These are phyloP conservation scores for Erigeron canadensis DNA, from an alignment of 129 eudicot genomes.

Conservation along the genomic window DNA sequence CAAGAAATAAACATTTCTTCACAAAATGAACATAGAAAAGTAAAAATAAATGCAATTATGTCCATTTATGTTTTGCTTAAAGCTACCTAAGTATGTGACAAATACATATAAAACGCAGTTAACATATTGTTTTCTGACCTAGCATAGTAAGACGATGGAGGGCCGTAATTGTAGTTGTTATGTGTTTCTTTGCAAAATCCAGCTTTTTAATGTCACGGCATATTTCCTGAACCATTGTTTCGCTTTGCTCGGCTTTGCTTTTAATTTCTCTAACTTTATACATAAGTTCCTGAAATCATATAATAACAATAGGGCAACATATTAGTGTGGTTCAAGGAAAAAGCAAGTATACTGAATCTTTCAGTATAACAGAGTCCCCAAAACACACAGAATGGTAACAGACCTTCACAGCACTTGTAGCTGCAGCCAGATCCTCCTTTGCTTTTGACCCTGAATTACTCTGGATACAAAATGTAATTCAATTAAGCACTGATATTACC, in stretches of 20 bases:
- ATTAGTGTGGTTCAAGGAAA: slow-evolving; percentile 8
- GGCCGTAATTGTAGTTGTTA: slow-evolving; percentile 83
- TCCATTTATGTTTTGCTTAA: slow-evolving; percentile 4
- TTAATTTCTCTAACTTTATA: slow-evolving; percentile 89
- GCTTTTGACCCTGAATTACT: slow-evolving; percentile 99
- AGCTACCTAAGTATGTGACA: background rate
- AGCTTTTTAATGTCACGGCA: slow-evolving; percentile 99
- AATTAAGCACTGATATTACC: slow-evolving; percentile 10
- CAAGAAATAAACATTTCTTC: background rate
- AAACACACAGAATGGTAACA: slow-evolving; percentile 23
- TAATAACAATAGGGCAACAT: slow-evolving; percentile 16
- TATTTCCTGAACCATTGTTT: slow-evolving; percentile 99
- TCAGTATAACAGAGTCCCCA: slow-evolving; percentile 15
- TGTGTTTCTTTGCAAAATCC: slow-evolving; percentile 96
- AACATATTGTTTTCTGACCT: slow-evolving; percentile 40
- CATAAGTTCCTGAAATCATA: slow-evolving; percentile 81
- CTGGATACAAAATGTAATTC: slow-evolving; percentile 46
- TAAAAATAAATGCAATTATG: slow-evolving; percentile 3
- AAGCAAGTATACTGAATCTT: slow-evolving; percentile 7
- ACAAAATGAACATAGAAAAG: background rate
- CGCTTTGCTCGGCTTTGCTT: slow-evolving; percentile 99
- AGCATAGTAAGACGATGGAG: slow-evolving; percentile 98
- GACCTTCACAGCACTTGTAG: slow-evolving; percentile 96
- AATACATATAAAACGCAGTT: slow-evolving; percentile 6
- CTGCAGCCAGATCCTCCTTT: slow-evolving; percentile 97